Evolutionary conservation across 1,139 yeast species (phyloP).

Genomic region (Sugiyamaella pinicola): DNA sequence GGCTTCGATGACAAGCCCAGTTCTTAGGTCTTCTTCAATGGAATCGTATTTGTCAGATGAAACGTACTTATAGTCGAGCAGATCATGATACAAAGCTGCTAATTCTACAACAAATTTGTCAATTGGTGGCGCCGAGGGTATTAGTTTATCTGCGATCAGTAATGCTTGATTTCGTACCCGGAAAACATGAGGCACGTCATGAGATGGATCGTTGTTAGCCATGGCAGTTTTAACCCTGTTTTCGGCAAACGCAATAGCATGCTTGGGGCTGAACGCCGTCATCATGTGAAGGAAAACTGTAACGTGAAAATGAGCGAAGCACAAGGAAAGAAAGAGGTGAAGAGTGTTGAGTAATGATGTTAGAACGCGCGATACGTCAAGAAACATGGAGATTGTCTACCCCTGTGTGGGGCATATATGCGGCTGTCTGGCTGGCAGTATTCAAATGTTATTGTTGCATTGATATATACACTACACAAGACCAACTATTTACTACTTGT

Average conservation of each 20-base stretch:
- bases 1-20: slow-evolving; percentile 29
- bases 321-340: no score
- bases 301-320: no score
- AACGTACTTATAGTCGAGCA: slow-evolving; percentile 43
- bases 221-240: slow-evolving; percentile 33
- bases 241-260: slow-evolving; percentile 24
- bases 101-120: slow-evolving; percentile 41
- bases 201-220: slow-evolving; percentile 40
- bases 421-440: no score
- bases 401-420: no score
- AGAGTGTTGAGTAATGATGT: no score
- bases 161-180: slow-evolving; percentile 40
- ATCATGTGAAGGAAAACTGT: no score
- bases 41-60: slow-evolving; percentile 17
- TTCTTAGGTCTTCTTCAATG: slow-evolving; percentile 22
- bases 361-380: no score
- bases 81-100: slow-evolving; percentile 45
- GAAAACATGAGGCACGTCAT: slow-evolving; percentile 40
- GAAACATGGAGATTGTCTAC: no score
- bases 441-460: no score
- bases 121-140: slow-evolving; percentile 17
- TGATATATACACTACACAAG: no score
- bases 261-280: no score
- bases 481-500: no score
- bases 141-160: slow-evolving; percentile 30